Base-by-base conservation (phyloP, 768 basidiomycete genomes). In the Russula abietina region DNA sequence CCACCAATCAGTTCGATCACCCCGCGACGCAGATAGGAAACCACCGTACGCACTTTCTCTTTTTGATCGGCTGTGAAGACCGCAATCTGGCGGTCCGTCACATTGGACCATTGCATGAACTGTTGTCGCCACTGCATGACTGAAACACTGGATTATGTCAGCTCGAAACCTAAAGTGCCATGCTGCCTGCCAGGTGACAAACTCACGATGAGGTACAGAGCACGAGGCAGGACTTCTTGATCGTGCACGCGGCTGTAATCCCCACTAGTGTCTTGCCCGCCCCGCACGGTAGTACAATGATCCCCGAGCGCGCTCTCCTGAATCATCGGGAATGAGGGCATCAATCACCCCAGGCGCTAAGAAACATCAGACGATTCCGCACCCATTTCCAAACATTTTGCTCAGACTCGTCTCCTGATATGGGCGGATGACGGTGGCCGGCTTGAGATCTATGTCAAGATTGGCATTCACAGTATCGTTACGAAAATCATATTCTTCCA, bases 371-470 rank as follows among this genome's bases (percentile, higher is more conserved):
- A 60, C 8, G 66, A 56, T 30, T 14, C 67, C 81, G 58, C 74
- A 93, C 91, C 94, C 97, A 73, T 99, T 98, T 57, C 97, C 96
- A 74, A 99, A 99, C 97, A 99, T 99, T 77, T 99, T 99, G 68
- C 93, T 94, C 48, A 99, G 78, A 72, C 91, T 94, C 57, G 97
- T 99, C 76, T 98, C 96, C 74, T 99, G 97, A 75, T 99, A 99
- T 16, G 97, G 93, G 59, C 97, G 83, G 71, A 99, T 97, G 65
- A 96, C 89, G 2, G 97, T 98, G 39, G 93, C 90, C 3, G 97
- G 97, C 73, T 99, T 99, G 58, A 99, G 83, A 74, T 99, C 97
- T 61, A 99, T 99, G 71, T 99, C 97, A 50, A 99, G 81, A 74
- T 98, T 96, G 32, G 97, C 84, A 71, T 99, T 99, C 68, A 94